Evolutionary conservation across 2,329 filamentous ascomycete species (phyloP).

Genomic region (Apiospora malaysiana): DNA sequence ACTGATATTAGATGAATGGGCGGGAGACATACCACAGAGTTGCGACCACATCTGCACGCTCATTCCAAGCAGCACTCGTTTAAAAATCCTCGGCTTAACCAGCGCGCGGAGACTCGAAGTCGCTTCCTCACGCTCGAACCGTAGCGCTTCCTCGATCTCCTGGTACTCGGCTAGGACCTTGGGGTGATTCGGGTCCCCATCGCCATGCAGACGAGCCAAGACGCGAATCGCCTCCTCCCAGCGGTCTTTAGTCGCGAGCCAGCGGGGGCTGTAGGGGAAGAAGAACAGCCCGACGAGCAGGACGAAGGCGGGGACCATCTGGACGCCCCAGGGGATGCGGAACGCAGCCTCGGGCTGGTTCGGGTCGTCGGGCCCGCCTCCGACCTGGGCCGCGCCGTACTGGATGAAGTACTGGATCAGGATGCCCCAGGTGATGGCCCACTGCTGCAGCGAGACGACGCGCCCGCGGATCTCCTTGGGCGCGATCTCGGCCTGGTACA

Average conservation of each 20-base stretch:
- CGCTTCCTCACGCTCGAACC: constrained; percentile 59
- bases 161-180: constrained; percentile 68
- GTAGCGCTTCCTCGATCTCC: constrained; percentile 62
- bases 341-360: constrained; percentile 60
- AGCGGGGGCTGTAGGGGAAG: constrained; percentile 70
- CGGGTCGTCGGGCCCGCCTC: constrained; percentile 55
- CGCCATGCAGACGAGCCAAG: constrained; percentile 64
- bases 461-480: constrained; percentile 63
- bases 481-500: constrained; percentile 73
- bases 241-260: constrained; percentile 71
- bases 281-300: constrained; percentile 64
- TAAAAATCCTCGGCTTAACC: constrained; percentile 56
- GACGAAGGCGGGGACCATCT: constrained; percentile 60
- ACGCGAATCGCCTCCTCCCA: constrained; percentile 69
- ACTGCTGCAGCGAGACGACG: constrained; percentile 70
- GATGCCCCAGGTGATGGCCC: constrained; percentile 75
- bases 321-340: constrained; percentile 66
- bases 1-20: not conserved
- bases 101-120: constrained; percentile 56
- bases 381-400: constrained; percentile 64
- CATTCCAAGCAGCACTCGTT: constrained; percentile 63
- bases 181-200: constrained; percentile 60
- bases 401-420: constrained; percentile 71
- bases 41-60: constrained; percentile 66
- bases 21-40: constrained; percentile 44